Conservation (phyloP, 371 early-diverging fungal genomes). For the Mucor velutinosus region DNA sequence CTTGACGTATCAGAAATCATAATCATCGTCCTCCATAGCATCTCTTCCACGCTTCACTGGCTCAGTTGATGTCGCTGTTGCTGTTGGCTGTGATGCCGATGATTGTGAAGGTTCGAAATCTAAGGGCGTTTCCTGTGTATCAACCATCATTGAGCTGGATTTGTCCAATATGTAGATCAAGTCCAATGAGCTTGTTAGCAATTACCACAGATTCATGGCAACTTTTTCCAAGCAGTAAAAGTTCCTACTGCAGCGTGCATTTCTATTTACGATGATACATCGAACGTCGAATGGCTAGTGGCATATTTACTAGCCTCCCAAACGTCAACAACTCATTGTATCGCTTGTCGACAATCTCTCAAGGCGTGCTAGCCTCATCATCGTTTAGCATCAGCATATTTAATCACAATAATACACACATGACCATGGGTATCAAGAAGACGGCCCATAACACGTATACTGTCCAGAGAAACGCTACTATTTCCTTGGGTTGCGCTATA, state of each 20-base stretch:
- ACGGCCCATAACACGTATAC: not conserved
- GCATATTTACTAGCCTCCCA: not conserved
- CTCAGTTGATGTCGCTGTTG: conserved; percentile 1
- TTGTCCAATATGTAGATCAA: conserved; percentile 22
- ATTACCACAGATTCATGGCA: not conserved
- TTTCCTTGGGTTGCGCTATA: too few species aligned
- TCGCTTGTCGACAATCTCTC: not conserved
- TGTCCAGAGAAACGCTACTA: not conserved
- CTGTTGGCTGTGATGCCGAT: not conserved
- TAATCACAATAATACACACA: too few species aligned
- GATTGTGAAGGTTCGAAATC: not conserved
- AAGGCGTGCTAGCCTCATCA: not conserved
- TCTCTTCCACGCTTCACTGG: conserved; percentile 36
- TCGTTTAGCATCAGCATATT: too few species aligned
- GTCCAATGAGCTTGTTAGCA: too few species aligned
- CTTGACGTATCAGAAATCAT: conserved; percentile 35
- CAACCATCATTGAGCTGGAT: conserved; percentile 10
- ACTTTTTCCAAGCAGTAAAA: not conserved
- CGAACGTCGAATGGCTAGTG: not conserved
- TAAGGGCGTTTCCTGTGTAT: conserved; percentile 18
- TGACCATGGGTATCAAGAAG: not conserved
- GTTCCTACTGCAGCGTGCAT: not conserved
- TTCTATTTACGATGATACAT: not conserved
- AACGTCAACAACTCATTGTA: not conserved
- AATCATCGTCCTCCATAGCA: conserved; percentile 53